A percentile compares a stretch with the other conserved stretches of the same genome.
Conservation (phyloP, 2,329 filamentous ascomycete species). For the Hortaea werneckii region DNA sequence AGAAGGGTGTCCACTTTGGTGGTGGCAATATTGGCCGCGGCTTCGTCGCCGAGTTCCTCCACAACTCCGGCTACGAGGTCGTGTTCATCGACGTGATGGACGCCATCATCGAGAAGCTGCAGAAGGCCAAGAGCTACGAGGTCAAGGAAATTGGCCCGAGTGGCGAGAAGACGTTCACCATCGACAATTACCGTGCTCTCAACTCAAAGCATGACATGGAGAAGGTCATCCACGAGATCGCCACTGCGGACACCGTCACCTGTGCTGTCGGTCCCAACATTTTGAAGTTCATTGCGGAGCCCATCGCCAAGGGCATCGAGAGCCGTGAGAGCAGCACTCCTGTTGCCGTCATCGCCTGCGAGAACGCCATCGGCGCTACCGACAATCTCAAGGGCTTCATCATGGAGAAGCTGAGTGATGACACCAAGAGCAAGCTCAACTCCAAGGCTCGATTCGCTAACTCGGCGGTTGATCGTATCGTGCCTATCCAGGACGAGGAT, state of each 20-base stretch:
- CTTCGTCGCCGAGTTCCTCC: conserved; percentile 83
- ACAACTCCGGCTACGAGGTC: conserved; percentile 91
- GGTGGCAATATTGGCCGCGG: conserved; percentile 48
- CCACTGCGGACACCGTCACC: conserved; percentile 80
- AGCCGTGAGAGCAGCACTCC: conserved; percentile 57
- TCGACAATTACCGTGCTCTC: conserved; percentile 93
- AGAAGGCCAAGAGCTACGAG: conserved; percentile 66
- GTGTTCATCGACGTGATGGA: conserved; percentile 94
- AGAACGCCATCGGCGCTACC: conserved; percentile 94
- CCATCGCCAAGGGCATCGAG: conserved; percentile 90
- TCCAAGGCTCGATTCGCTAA: conserved; percentile 84
- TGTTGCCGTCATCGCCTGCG: conserved; percentile 88
- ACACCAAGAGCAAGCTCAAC: conserved; percentile 58
- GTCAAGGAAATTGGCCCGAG: conserved; percentile 88
- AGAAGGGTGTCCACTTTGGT: conserved; percentile 45
- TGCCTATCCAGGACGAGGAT: conserved; percentile 74
- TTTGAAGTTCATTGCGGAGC: conserved; percentile 89
- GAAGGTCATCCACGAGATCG: conserved; percentile 74
- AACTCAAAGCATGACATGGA: conserved; percentile 82
- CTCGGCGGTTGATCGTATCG: conserved; percentile 96
- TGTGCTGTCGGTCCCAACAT: conserved; percentile 96
- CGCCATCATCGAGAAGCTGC: conserved; percentile 66
- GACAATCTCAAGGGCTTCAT: conserved; percentile 72
- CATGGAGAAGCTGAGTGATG: conserved; percentile 57
- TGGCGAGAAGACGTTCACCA: conserved; percentile 68